These are phyloP conservation scores for Colletotrichum sp. DNA, from an alignment of 2,329 filamentous ascomycete genomes.

Conservation along the genomic window DNA sequence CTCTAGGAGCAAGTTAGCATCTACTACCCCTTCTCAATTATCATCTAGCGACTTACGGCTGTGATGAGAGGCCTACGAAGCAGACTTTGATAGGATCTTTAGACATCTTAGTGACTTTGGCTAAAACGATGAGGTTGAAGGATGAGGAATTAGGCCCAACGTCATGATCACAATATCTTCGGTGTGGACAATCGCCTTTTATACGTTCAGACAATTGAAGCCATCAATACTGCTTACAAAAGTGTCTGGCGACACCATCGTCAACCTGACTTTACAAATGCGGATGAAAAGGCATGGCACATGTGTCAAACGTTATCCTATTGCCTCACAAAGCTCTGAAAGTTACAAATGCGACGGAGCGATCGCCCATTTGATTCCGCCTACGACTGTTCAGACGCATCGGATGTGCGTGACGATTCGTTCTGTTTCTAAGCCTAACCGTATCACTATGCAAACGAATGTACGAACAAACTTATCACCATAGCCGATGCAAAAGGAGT, in stretches of 20 bases:
- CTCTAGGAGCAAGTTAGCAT: not conserved
- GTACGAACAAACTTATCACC: not conserved
- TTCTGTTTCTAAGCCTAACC: not conserved
- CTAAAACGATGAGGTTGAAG: not conserved
- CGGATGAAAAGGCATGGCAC: not conserved
- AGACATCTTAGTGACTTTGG: not conserved
- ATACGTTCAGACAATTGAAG: not conserved
- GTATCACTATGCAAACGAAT: not conserved
- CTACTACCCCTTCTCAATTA: accelerated
- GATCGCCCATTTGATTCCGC: not conserved
- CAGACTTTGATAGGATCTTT: not conserved
- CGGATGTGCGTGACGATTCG: not conserved
- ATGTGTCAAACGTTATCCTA: not conserved
- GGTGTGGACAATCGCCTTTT: not conserved
- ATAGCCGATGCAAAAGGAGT: not conserved
- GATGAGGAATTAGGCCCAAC: accelerated
- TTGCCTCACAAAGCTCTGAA: not conserved
- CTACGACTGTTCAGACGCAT: not conserved
- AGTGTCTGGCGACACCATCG: not conserved
- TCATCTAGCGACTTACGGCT: not conserved
- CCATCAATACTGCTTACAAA: not conserved
- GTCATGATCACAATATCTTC: not conserved
- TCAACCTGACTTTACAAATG: not conserved
- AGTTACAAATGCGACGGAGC: not conserved
- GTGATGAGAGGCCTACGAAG: not conserved